phyloP scores from a whole-genome alignment of 1,139 yeast genomes.

The Pichia sp. region DNA sequence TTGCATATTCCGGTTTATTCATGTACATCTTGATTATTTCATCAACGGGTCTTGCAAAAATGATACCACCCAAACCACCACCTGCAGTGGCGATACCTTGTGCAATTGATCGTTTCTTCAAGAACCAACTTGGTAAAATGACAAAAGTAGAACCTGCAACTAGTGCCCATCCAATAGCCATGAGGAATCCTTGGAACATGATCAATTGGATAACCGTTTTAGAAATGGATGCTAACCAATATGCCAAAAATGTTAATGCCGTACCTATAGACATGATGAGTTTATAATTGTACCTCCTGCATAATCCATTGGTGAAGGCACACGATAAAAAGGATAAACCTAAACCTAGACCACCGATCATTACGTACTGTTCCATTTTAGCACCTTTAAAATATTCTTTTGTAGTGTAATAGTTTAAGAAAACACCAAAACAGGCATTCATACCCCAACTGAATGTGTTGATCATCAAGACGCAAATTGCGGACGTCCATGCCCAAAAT shows the following conservation, averaged over 20 bases:
- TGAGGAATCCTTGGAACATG: slow-evolving; percentile 60
- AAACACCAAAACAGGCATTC: slow-evolving; percentile 64
- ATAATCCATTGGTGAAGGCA: slow-evolving; percentile 40
- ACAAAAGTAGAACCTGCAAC: slow-evolving; percentile 53
- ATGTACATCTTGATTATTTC: slow-evolving; percentile 28
- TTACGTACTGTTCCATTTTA: slow-evolving; percentile 51
- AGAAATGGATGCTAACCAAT: slow-evolving; percentile 58
- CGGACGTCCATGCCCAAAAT: slow-evolving; percentile 60
- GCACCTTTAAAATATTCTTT: slow-evolving; percentile 49
- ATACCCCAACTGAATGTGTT: slow-evolving; percentile 63
- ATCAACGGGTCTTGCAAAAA: slow-evolving; percentile 32
- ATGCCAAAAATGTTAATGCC: slow-evolving; percentile 46
- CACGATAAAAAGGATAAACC: slow-evolving; percentile 52
- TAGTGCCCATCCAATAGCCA: slow-evolving; percentile 55
- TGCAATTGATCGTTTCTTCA: slow-evolving; percentile 49
- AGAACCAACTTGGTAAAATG: slow-evolving; percentile 56
- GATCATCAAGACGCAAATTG: slow-evolving; percentile 45
- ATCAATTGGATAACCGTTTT: slow-evolving; percentile 54
- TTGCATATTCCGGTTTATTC: slow-evolving; percentile 8
- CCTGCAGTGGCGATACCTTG: slow-evolving; percentile 49
- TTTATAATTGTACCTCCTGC: slow-evolving; percentile 30
- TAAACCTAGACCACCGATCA: slow-evolving; percentile 61
- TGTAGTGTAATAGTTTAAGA: slow-evolving; percentile 47
- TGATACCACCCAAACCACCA: slow-evolving; percentile 55
- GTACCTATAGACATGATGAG: slow-evolving; percentile 41